Conservation (phyloP, 1,284 basidiomycete species). For the Dichomitus squalens region DNA sequence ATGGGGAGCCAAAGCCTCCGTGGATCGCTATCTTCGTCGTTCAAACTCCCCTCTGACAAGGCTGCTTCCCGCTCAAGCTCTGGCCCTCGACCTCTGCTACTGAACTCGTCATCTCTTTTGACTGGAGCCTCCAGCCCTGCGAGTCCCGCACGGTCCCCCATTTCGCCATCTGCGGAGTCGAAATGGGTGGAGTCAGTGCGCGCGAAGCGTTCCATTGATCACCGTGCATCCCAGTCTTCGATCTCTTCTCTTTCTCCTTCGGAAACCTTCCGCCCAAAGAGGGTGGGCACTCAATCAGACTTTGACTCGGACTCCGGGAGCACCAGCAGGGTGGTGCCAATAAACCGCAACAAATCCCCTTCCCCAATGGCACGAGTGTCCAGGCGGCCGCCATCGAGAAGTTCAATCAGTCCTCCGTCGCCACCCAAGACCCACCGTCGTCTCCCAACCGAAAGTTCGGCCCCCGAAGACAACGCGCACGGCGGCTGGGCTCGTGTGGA, state of each 20-base stretch:
- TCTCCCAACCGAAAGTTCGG: conserved; percentile 24
- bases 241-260: conserved; percentile 61
- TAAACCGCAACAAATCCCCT: conserved; percentile 61
- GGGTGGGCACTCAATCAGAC: conserved; percentile 41
- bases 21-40: conserved; percentile 41
- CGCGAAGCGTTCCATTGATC: conserved; percentile 39
- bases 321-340: conserved; percentile 56
- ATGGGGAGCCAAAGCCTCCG: conserved; percentile 14
- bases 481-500: conserved; percentile 39
- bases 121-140: conserved; percentile 26
- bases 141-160: conserved; percentile 41
- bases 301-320: conserved; percentile 55
- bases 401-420: conserved; percentile 30
- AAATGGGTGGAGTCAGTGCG: conserved; percentile 56
- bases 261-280: conserved; percentile 32
- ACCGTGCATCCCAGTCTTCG: conserved; percentile 62
- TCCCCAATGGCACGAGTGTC: conserved; percentile 72
- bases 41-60: conserved; percentile 17
- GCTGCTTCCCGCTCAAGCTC: conserved; percentile 26
- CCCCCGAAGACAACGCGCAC: conserved; percentile 21
- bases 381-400: conserved; percentile 34
- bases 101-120: conserved; percentile 50
- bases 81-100: conserved; percentile 56
- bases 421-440: conserved; percentile 26
- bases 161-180: conserved; percentile 34